Evolutionary conservation across 2,329 filamentous ascomycete genomes (phyloP).

Genomic region (Lachnellula suecica): DNA sequence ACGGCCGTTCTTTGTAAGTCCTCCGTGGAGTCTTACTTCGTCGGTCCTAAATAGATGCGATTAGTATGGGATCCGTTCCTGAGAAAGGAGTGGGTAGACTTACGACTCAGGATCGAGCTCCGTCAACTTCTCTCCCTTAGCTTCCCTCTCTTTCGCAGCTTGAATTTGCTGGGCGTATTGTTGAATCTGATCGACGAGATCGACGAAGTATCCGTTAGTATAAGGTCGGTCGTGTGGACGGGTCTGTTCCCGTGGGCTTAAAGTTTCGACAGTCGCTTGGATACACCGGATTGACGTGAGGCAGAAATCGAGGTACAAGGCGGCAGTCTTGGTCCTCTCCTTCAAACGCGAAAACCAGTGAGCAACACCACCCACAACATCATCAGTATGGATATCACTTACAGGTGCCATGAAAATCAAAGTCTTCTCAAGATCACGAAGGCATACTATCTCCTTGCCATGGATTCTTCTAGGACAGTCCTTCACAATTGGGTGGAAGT

Average conservation of each 20-base stretch:
- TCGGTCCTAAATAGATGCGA: slow-evolving; percentile 54
- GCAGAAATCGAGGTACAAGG: slow-evolving; percentile 82
- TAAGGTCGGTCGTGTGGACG: slow-evolving; percentile 85
- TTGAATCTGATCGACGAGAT: slow-evolving; percentile 90
- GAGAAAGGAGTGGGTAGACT: slow-evolving; percentile 29
- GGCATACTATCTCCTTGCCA: slow-evolving; percentile 82
- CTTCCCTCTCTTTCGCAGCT: slow-evolving; percentile 67
- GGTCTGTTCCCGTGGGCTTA: slow-evolving; percentile 83
- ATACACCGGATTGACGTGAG: slow-evolving; percentile 87
- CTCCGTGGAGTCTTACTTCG: slow-evolving; percentile 77
- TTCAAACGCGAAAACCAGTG: slow-evolving; percentile 64
- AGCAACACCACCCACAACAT: slow-evolving; percentile 65
- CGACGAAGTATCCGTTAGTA: slow-evolving; percentile 94
- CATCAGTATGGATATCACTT: slow-evolving; percentile 63
- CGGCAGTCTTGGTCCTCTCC: slow-evolving; percentile 73
- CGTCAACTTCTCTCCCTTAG: slow-evolving; percentile 51
- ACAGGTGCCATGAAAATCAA: slow-evolving; percentile 89
- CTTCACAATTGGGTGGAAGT: slow-evolving; percentile 77
- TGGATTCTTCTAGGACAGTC: slow-evolving; percentile 78
- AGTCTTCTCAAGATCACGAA: slow-evolving; percentile 92
- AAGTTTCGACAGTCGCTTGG: slow-evolving; percentile 81
- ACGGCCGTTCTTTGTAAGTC: slow-evolving; percentile 76
- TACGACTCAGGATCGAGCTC: slow-evolving; percentile 61
- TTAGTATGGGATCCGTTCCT: slow-evolving; percentile 25
- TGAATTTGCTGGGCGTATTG: slow-evolving; percentile 85